Evolutionary conservation across 352 stramenopile species (phyloP), one percentile per base, ranked within the genome.

Genomic region (Saprolegnia parasitica): DNA sequence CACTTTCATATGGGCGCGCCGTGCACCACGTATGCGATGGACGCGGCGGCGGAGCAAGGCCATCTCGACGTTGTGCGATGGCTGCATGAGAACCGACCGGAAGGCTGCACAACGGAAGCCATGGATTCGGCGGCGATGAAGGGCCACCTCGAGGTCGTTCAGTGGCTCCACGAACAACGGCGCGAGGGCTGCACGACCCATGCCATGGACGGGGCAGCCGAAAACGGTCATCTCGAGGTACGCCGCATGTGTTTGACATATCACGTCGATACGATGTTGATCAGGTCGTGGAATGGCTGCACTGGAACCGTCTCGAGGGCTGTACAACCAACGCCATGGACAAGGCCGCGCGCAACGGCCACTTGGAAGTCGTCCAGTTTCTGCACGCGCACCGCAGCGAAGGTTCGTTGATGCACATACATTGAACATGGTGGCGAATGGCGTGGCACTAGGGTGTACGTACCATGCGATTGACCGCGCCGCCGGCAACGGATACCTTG

Each of bases 21-120:
- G 9, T 83, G 77, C 63, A 81, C 72, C 4, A 81, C 72, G 2
- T 76, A 80, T 32, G 78, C 77, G 0, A 85, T 83, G 78, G 75
- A 83, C 35, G 76, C 70, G 0, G 78, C 76, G 0, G 75, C 77
- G 2, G 68, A 76, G n/a, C 77, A 80, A 18, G 77, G 78, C 21
- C 76, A 83, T 54, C n/a, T 79, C 18, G 49, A 49, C 16, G 29
- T 83, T 42, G 76, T 86, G 15, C 56, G 65, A 20, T 76, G 56
- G 42, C 40, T 76, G n/a, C 68, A 74, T 35, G 52, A 76, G 10
- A 67, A 71, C 10, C 47, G 61, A 5, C 29, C 46, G 10, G 68
- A 60, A 26, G 21, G 49, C 21, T 46, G 24, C 9, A 67, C 60
- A 49, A 64, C 61, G 8, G 64, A 67, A 54, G 64, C 65, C 2